Conservation (phyloP, 257 asterid species). For the Datura wrightii region DNA sequence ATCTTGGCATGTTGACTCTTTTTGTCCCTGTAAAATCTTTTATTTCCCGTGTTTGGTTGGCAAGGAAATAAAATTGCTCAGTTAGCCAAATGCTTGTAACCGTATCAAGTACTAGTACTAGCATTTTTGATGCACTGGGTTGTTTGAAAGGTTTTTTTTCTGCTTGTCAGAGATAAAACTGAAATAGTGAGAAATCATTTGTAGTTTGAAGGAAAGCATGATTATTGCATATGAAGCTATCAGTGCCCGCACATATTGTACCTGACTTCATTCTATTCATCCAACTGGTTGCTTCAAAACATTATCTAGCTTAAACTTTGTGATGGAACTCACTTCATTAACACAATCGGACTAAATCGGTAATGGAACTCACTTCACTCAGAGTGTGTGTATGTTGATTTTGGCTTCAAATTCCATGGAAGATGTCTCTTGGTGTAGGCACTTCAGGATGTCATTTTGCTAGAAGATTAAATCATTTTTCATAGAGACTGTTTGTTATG, state of each 20-base stretch:
- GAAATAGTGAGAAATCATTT: neutral
- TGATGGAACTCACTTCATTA: constrained; percentile 11
- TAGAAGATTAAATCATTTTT: neutral
- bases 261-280: neutral
- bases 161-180: neutral
- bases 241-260: neutral
- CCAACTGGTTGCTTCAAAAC: neutral
- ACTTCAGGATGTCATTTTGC: neutral
- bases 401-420: neutral
- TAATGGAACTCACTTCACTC: neutral
- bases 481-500: neutral
- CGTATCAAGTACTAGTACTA: neutral
- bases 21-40: neutral
- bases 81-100: neutral
- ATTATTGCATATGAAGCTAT: neutral
- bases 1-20: neutral
- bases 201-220: neutral
- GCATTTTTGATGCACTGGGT: neutral
- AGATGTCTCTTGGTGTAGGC: neutral
- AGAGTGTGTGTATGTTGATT: neutral
- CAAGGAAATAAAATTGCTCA: neutral
- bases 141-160: neutral
- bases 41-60: neutral
- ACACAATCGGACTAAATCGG: neutral
- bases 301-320: neutral